A percentile compares a stretch with the other conserved stretches of the same genome.
Evolutionary conservation across 2,329 filamentous ascomycete genomes (phyloP).

Genomic region (Arthroderma sp.): DNA sequence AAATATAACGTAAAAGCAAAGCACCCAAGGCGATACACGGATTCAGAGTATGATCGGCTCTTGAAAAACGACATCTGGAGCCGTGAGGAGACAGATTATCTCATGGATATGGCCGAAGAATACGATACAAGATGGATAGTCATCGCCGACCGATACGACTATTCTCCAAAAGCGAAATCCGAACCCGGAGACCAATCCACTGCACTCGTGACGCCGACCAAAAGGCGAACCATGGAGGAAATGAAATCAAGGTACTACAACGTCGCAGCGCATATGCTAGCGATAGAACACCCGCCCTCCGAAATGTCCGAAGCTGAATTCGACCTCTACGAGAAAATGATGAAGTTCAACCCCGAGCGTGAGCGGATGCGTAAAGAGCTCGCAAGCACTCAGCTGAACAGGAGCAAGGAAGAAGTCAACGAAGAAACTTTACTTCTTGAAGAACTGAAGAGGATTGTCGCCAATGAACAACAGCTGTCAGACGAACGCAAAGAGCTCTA

Average conservation of each 20-base stretch:
- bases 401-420: slow-evolving; percentile 73
- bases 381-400: slow-evolving; percentile 62
- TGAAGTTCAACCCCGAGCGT: slow-evolving; percentile 67
- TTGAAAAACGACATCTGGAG: slow-evolving; percentile 70
- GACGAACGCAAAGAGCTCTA: slow-evolving; percentile 81
- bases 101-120: slow-evolving; percentile 60
- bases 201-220: slow-evolving; percentile 38
- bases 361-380: slow-evolving; percentile 75
- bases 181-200: slow-evolving; percentile 24
- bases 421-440: slow-evolving; percentile 83
- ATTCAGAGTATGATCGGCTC: slow-evolving; percentile 70
- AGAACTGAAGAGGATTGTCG: slow-evolving; percentile 83
- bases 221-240: slow-evolving; percentile 66
- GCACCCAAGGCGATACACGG: slow-evolving; percentile 61
- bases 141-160: slow-evolving; percentile 88
- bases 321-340: slow-evolving; percentile 68
- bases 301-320: slow-evolving; percentile 84
- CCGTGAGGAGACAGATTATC: slow-evolving; percentile 84
- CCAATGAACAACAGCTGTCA: slow-evolving; percentile 72
- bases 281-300: slow-evolving; percentile 62
- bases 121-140: slow-evolving; percentile 84
- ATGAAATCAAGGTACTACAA: slow-evolving; percentile 85
- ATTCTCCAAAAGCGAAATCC: slow-evolving; percentile 21
- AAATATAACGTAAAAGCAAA: slow-evolving; percentile 78
- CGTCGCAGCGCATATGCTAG: slow-evolving; percentile 70